These are phyloP conservation scores for Phytophthora pini DNA, from an alignment of 352 stramenopile genomes.

Conservation along the genomic window DNA sequence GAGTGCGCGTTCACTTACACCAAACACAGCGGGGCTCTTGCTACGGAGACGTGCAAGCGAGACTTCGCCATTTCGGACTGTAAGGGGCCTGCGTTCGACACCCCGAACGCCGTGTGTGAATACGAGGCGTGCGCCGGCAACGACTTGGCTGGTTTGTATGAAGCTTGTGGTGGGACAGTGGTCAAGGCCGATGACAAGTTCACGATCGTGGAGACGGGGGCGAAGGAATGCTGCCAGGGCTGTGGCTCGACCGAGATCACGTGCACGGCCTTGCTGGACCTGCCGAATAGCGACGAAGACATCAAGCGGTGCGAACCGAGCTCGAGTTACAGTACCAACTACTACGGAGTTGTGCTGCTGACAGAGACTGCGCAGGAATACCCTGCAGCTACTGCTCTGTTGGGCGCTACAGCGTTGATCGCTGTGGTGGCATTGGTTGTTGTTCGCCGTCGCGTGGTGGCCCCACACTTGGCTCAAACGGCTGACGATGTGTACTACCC, in stretches of 20 bases:
- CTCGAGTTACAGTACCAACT: neutral
- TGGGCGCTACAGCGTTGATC: neutral
- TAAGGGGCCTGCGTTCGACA: constrained; percentile 57
- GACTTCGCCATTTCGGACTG: constrained; percentile 70
- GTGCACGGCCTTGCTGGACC: constrained; percentile 53
- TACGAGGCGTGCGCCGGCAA: constrained; percentile 46
- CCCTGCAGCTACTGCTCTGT: neutral
- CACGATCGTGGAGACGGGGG: constrained; percentile 35
- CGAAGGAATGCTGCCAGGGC: constrained; percentile 54
- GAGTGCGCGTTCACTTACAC: constrained; percentile 66
- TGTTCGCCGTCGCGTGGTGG: neutral
- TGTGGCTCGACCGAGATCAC: constrained; percentile 35
- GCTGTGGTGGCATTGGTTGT: neutral
- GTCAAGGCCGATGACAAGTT: constrained; percentile 26
- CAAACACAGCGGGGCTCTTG: constrained; percentile 24
- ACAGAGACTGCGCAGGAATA: neutral
- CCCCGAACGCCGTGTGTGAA: constrained; percentile 43
- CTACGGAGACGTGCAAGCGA: constrained; percentile 43
- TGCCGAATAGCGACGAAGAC: constrained; percentile 46
- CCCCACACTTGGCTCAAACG: neutral
- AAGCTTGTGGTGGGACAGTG: constrained; percentile 52
- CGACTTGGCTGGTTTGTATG: constrained; percentile 42
- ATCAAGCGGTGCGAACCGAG: constrained; percentile 32
- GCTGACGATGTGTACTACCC: neutral
- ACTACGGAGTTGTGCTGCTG: neutral